Conservation (phyloP, 306 rosid genomes). For the Pyrus pyrifolia region DNA sequence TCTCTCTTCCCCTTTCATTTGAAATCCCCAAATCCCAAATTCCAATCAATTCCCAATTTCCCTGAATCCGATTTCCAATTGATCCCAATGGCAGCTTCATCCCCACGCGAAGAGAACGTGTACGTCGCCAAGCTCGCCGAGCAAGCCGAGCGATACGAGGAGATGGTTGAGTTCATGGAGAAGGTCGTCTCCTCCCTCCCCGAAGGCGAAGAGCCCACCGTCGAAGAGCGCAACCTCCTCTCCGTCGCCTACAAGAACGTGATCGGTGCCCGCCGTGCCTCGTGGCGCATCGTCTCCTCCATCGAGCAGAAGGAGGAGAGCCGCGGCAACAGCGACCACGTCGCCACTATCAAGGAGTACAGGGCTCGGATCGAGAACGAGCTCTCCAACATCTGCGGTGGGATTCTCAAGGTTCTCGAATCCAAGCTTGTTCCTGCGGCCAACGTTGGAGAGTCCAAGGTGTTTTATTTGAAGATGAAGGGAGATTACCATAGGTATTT, state of each 20-base stretch:
- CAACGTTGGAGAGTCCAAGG: slow-evolving; percentile 28
- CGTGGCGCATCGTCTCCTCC: slow-evolving; percentile 37
- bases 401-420: slow-evolving; percentile 24
- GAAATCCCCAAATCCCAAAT: neutral
- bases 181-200: slow-evolving; percentile 3
- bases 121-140: slow-evolving; percentile 7
- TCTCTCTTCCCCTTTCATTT: neutral
- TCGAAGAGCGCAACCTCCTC: slow-evolving; percentile 38
- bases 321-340: slow-evolving; percentile 28
- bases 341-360: slow-evolving; percentile 18
- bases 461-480: slow-evolving; percentile 36
- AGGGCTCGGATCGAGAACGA: slow-evolving; percentile 29
- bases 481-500: slow-evolving; percentile 34
- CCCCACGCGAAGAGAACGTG: slow-evolving; percentile 24
- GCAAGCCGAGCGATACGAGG: slow-evolving; percentile 37
- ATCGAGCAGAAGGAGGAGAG: slow-evolving; percentile 43
- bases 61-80: neutral
- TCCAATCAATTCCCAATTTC: neutral
- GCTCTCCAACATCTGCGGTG: slow-evolving; percentile 28
- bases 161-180: slow-evolving; percentile 30
- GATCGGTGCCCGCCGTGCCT: slow-evolving; percentile 33
- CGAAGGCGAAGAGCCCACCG: slow-evolving; percentile 17
- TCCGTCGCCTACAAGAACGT: slow-evolving; percentile 37
- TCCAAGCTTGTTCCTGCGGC: slow-evolving; percentile 27
- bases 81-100: slow-evolving; percentile 15